Evolutionary conservation across 2,329 filamentous ascomycete genomes (phyloP).

Genomic region (Aspergillus hortae): DNA sequence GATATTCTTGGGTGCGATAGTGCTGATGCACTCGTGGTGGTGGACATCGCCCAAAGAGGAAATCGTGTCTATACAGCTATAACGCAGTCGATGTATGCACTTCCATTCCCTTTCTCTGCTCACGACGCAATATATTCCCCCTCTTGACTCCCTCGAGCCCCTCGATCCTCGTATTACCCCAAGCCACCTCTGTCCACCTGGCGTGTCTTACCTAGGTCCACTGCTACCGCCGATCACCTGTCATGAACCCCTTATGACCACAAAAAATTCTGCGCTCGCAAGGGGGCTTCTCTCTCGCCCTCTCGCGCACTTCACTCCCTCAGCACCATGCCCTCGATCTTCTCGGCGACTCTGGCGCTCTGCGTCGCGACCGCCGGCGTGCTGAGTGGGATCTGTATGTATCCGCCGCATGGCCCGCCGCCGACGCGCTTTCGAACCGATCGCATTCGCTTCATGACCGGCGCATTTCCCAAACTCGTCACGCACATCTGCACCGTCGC

Average conservation of each 20-base stretch:
- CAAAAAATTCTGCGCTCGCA: neutral
- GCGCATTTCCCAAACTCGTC: constrained; percentile 4
- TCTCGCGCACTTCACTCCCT: neutral
- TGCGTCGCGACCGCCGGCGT: neutral
- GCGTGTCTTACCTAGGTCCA: too few species aligned
- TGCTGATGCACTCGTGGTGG: too few species aligned
- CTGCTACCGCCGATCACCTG: neutral
- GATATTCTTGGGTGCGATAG: too few species aligned
- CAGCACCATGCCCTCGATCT: neutral
- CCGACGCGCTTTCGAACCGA: constrained; percentile 6
- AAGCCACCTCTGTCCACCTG: too few species aligned
- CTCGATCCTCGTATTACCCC: too few species aligned
- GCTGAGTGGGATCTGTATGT: constrained; percentile 1
- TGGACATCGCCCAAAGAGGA: too few species aligned
- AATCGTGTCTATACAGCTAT: neutral
- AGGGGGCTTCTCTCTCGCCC: neutral
- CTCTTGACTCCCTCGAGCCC: too few species aligned
- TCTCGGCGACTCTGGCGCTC: neutral
- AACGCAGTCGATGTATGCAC: too few species aligned
- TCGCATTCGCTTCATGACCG: constrained; percentile 16
- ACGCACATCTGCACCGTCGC: constrained; percentile 7
- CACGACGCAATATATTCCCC: too few species aligned
- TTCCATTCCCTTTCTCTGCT: too few species aligned
- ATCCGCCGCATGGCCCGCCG: neutral
- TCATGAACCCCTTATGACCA: neutral